These are phyloP conservation scores for Trebouxia sp. DNA, from an alignment of 139 green algal genomes.

Conservation along the genomic window DNA sequence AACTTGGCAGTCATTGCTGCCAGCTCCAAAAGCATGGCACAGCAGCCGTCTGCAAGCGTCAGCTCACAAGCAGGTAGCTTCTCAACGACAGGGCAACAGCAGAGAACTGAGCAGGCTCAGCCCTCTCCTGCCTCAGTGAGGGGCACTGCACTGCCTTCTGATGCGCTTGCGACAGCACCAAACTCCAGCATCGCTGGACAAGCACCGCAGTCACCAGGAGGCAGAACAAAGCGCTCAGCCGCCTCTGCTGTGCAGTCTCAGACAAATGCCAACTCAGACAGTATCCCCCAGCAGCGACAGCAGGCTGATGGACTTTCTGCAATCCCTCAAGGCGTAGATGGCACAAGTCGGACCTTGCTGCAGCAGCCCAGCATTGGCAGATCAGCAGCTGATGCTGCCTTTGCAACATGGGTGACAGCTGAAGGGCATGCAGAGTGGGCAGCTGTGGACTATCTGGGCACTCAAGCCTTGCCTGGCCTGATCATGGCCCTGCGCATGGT, in stretches of 20 bases:
- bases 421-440: constrained; percentile 20
- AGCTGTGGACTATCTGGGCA: not conserved
- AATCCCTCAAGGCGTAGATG: not conserved
- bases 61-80: not conserved
- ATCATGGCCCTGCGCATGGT: not conserved
- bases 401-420: constrained; percentile 5
- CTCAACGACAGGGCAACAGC: not conserved
- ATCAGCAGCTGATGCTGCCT: not conserved
- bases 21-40: not conserved
- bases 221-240: too few species aligned
- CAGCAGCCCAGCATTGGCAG: not conserved
- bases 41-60: not conserved
- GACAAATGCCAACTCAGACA: too few species aligned
- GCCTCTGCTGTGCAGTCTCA: too few species aligned
- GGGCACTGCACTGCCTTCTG: too few species aligned
- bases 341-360: not conserved
- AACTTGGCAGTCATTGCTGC: not conserved
- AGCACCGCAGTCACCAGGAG: too few species aligned
- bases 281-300: too few species aligned
- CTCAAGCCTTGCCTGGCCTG: not conserved
- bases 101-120: not conserved
- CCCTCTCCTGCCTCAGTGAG: not conserved
- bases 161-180: too few species aligned
- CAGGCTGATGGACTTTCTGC: not conserved
- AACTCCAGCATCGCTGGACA: too few species aligned